Evolutionary conservation across 2,329 filamentous ascomycete genomes (phyloP), one percentile per base, ranked within the genome.

Genomic region (Claviceps spartinae): DNA sequence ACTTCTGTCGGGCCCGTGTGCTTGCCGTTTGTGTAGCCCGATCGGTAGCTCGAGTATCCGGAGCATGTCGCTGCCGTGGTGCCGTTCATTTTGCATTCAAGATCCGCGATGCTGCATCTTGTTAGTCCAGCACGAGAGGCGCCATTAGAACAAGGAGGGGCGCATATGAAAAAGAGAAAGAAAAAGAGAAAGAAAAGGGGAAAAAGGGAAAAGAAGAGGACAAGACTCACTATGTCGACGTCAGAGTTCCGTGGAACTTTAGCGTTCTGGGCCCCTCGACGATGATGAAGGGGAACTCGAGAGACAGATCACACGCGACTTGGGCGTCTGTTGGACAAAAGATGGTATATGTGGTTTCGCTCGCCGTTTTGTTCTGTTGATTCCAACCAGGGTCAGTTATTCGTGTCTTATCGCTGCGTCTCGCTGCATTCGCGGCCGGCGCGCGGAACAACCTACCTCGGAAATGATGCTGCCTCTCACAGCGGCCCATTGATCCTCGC

Each of bases 241-340:
- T 67, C 14, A 65, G 63, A 4, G 69, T 69, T 20, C 71, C 72
- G 42, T 68, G 66, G 36, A 73, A 75, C 47, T 65, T 60, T 37
- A 76, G 64, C 4, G 71, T 74, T 40, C 62, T 61, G 13, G 72
- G 67, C 0, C 73, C 72, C 55, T 74, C 71, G 13, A 72, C 67
- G 52, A 76, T 65, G 47, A 72, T 56, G 55, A 75, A 75, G 4
- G 73, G 73, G 38, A 75, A 67, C 45, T 72, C 70, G 14, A 71
- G 67, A 6, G 69, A 69, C 7, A 76, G 61, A 51, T 69, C 67
- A 59, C 73, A 76, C 6, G 63, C 64, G 5, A 62, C 63, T 3
- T 67, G 65, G n/a, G 66, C 65, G 51, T 69, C 60, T 34, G 69
- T 65, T 9, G 68, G 67, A 54, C 73, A 76, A 58, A 76, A 76